A percentile compares a stretch with the other conserved stretches of the same genome.
phyloP scores from a whole-genome alignment of 495 filamentous ascomycete species.

The Tuber magnatum region DNA sequence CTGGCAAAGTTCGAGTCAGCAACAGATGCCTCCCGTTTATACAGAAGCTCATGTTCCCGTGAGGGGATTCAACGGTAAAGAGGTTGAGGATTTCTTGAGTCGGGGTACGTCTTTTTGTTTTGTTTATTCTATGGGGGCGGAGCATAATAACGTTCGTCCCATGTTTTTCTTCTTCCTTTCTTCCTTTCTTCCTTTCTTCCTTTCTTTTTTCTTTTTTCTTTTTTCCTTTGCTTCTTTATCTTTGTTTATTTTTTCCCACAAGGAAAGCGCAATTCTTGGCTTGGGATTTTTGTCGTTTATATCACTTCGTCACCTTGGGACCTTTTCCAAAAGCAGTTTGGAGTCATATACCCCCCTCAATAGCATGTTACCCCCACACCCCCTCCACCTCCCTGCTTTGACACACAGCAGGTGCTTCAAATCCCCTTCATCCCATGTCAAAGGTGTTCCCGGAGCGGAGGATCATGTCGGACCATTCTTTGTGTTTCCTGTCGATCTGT shows the following conservation, averaged over 20 bases:
- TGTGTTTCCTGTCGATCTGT: neutral
- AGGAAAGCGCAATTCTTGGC: neutral
- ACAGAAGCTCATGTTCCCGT: conserved; percentile 37
- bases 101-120: conserved; percentile 29
- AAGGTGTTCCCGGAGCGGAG: neutral
- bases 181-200: neutral
- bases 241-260: neutral
- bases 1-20: conserved; percentile 31
- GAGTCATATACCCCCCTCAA: neutral
- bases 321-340: neutral
- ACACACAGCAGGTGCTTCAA: neutral
- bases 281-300: neutral
- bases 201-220: conserved; percentile 4
- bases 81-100: conserved; percentile 37
- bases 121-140: neutral
- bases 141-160: neutral
- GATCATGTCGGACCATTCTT: neutral
- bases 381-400: neutral
- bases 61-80: conserved; percentile 38
- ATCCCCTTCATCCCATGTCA: neutral
- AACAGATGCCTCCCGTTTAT: conserved; percentile 25
- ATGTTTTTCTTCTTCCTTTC: neutral
- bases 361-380: neutral
- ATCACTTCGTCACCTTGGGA: neutral
- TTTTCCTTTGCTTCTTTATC: neutral